Conservation (phyloP, 805 yeast genomes). For the Saccharomycopsis fibuligera region DNA sequence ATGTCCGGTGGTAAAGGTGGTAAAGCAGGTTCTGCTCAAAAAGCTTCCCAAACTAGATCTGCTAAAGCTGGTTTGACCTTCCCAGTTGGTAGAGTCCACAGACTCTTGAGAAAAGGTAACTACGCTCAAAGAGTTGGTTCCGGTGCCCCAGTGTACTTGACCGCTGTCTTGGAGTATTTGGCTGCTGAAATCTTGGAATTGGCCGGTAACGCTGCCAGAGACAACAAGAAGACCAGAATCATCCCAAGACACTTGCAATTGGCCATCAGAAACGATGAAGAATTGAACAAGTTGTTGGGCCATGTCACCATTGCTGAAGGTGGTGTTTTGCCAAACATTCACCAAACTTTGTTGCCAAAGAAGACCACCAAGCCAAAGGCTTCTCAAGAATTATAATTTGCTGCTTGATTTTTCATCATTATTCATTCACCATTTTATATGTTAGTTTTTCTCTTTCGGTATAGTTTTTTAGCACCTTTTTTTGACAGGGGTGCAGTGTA, state of each 20-base stretch:
- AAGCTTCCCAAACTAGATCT: conserved; percentile 96
- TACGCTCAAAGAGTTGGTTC: conserved; percentile 98
- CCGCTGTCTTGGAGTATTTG: conserved; percentile 94
- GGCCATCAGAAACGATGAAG: conserved; percentile 99
- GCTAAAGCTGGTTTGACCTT: conserved; percentile 97
- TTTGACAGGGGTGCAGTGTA: conserved; percentile 7
- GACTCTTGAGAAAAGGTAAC: conserved; percentile 94
- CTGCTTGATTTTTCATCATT: not conserved
- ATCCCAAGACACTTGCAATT: conserved; percentile 98
- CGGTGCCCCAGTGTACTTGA: conserved; percentile 97
- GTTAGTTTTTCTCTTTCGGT: not conserved
- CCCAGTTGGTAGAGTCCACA: conserved; percentile 99
- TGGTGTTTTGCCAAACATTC: conserved; percentile 98
- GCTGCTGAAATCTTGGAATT: conserved; percentile 97
- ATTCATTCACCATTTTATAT: not conserved
- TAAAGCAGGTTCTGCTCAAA: conserved; percentile 82
- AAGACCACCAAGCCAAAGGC: conserved; percentile 56
- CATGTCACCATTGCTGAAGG: conserved; percentile 98
- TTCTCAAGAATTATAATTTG: conserved; percentile 55
- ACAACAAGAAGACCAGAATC: conserved; percentile 98
- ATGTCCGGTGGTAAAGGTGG: conserved; percentile 78
- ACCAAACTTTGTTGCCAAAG: conserved; percentile 84
- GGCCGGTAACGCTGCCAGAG: conserved; percentile 99
- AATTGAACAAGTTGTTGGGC: conserved; percentile 86
- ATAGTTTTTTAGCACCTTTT: not conserved